Evolutionary conservation across 2,329 filamentous ascomycete genomes (phyloP).

Genomic region (Penicillium sp.): DNA sequence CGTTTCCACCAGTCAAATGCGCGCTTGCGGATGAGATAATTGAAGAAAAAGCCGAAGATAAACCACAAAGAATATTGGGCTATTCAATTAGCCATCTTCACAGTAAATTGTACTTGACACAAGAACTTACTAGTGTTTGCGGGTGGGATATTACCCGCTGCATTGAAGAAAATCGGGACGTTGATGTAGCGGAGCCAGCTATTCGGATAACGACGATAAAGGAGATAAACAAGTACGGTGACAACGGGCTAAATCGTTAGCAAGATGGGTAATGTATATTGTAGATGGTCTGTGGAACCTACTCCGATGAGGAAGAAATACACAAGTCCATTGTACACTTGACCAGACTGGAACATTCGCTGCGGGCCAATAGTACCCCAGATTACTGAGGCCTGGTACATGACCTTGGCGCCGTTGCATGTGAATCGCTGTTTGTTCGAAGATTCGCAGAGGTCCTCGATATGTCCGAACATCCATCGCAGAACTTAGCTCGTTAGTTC

Average conservation of each 20-base stretch:
- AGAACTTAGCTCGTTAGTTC: slow-evolving; percentile 23
- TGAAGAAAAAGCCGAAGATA: slow-evolving; percentile 36
- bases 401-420: slow-evolving; percentile 37
- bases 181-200: slow-evolving; percentile 39
- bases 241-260: slow-evolving; percentile 28
- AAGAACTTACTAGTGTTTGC: slow-evolving; percentile 39
- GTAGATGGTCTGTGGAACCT: not conserved
- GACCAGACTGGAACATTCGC: not conserved
- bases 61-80: slow-evolving; percentile 39
- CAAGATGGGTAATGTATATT: not conserved
- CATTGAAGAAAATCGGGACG: slow-evolving; percentile 40
- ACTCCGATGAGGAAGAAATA: slow-evolving; percentile 40
- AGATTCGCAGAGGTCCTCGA: slow-evolving; percentile 31
- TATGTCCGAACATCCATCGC: slow-evolving; percentile 38
- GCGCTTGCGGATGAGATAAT: slow-evolving; percentile 34
- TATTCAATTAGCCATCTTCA: not conserved
- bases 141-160: slow-evolving; percentile 38
- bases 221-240: slow-evolving; percentile 32
- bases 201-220: slow-evolving; percentile 27
- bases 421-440: slow-evolving; percentile 39
- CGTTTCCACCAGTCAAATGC: slow-evolving; percentile 40
- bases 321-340: slow-evolving; percentile 32
- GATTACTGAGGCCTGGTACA: slow-evolving; percentile 39
- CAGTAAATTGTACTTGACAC: not conserved
- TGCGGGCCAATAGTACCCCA: slow-evolving; percentile 40